A percentile compares a stretch with the other conserved stretches of the same genome.
phyloP scores from a whole-genome alignment of 1,284 basidiomycete species.

The Irpex sp. region DNA sequence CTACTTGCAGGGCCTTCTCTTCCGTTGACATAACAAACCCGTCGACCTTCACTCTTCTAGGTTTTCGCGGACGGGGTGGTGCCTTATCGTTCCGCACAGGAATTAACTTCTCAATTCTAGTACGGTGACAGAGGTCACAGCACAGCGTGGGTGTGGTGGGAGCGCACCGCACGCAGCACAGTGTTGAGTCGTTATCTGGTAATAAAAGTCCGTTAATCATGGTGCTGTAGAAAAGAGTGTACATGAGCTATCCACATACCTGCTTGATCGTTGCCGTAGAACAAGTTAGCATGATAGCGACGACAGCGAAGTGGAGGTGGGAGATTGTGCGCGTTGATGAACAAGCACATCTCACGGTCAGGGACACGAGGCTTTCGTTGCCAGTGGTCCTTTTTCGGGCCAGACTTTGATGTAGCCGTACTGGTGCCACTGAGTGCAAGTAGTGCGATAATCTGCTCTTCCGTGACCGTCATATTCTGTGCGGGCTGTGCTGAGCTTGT shows the following conservation, averaged over 20 bases:
- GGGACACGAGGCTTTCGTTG: neutral
- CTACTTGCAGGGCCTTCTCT: neutral
- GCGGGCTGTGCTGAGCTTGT: no score
- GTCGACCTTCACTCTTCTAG: neutral
- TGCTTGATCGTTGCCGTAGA: neutral
- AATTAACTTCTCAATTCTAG: neutral
- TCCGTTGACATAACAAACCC: neutral
- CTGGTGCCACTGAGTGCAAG: neutral
- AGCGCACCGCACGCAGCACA: neutral
- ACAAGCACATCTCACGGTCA: neutral
- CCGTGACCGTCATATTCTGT: neutral
- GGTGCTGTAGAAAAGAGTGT: neutral
- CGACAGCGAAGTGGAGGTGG: neutral
- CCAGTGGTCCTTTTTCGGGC: neutral
- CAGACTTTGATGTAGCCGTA: neutral
- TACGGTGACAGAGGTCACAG: neutral
- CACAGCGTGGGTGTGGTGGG: neutral
- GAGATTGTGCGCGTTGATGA: neutral
- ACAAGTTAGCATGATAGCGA: neutral
- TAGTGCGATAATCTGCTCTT: neutral
- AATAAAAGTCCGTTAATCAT: neutral
- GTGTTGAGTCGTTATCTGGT: neutral
- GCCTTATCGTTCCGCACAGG: neutral
- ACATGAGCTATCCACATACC: neutral
- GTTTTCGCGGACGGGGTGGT: neutral